Base-by-base conservation (phyloP, 495 filamentous ascomycete genomes). In the Physcia stellaris region DNA sequence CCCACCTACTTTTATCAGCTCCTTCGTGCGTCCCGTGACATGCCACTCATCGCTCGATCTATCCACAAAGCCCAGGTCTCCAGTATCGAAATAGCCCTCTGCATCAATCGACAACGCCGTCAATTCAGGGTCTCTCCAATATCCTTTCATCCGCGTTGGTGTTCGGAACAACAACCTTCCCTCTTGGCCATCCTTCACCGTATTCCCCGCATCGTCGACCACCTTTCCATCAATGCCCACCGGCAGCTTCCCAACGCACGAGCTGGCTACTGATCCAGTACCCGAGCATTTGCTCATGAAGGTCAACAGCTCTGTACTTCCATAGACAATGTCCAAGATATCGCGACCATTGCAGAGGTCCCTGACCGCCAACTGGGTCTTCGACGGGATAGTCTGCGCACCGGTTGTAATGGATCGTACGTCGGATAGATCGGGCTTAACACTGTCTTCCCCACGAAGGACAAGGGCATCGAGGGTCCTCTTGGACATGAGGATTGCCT, bases 1-100 rank as follows among this genome's bases (percentile, higher is more conserved):
- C 5, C 20, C 35, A 24, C 16, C 5, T 5, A 37, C 35, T 37
- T 83, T 82, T 56, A 84, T 83, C 13, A 84, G 58, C 52, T 84
- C 79, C 63, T 84, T 84, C 53, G 79, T 82, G 15, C 79, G 62
- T 7, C 79, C 79, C 1, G 79, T 83, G 47, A 83, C 77, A 37
- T 75, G 64, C n/a, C n/a, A n/a, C 2, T 82, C 49, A 34, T 79
- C 81, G 13, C 75, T 73, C 38, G 82, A 75, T 6, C 37, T 32
- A 49, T 72, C 69, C 12, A 71, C 40, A 24, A 56, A 54, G 4
- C 66, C 67, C 20, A 64, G 50, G 43, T 71, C 67, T 20, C 67
- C 66, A 22, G 64, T 68, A 20, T 66, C 59, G 31, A 69, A 68
- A 54, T 56, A 68, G 6, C 64, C 66, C 21, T 53, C 42, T 7